Percentiles rank a stretch among this genome's conserved stretches.
These are phyloP conservation scores for Boechera divaricarpa DNA, from an alignment of 345 rosid species.

Conservation along the genomic window DNA sequence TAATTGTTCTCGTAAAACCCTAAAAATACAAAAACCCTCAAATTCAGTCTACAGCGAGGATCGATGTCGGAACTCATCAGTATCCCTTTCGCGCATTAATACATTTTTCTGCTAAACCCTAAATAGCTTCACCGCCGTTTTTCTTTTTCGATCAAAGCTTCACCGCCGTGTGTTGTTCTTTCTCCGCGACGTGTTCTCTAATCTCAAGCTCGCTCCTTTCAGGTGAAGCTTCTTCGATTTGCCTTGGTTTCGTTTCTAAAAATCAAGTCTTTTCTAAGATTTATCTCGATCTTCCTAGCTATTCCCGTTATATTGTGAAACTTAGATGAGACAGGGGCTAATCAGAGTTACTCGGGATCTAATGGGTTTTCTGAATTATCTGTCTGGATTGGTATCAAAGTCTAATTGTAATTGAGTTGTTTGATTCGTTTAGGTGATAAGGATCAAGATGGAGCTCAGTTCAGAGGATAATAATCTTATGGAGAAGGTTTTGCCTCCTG, in stretches of 20 bases:
- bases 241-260: constrained; percentile 13
- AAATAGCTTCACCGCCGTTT: background rate
- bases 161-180: constrained; percentile 11
- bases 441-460: constrained; percentile 46
- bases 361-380: background rate
- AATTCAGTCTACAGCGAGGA: background rate
- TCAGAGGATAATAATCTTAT: constrained; percentile 43
- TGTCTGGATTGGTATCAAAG: background rate
- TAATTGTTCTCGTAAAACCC: constrained; percentile 32
- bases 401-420: constrained; percentile 3
- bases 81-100: background rate
- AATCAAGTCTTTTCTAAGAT: background rate
- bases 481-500: constrained; percentile 47
- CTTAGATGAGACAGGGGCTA: constrained; percentile 11
- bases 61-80: constrained; percentile 29
- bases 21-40: constrained; percentile 31
- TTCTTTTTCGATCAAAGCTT: background rate
- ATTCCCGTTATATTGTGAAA: background rate
- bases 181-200: background rate
- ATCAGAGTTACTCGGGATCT: background rate
- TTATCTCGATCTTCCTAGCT: constrained; percentile 12
- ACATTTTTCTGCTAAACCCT: constrained; percentile 23
- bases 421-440: constrained; percentile 15
- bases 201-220: background rate
- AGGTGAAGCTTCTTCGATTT: constrained; percentile 33